Percentiles rank a stretch among this genome's conserved stretches.
phyloP scores from a whole-genome alignment of 768 basidiomycete genomes.

The Russula sp. region DNA sequence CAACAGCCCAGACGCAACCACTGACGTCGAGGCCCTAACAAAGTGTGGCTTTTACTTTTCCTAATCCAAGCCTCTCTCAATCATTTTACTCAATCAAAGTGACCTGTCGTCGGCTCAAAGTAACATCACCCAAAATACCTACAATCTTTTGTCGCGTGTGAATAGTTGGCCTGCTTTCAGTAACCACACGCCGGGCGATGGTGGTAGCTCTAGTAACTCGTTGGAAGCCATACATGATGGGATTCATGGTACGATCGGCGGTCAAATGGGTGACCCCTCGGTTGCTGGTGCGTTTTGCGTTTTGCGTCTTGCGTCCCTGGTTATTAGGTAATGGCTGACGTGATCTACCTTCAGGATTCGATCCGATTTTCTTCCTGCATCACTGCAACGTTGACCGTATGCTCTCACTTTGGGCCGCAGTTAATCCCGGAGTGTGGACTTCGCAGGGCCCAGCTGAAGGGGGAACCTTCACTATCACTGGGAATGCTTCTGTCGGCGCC shows the following conservation, averaged over 20 bases:
- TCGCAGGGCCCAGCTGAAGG: slow-evolving; percentile 27
- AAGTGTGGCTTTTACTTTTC: slow-evolving; percentile 29
- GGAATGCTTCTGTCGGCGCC: not conserved
- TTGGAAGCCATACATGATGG: slow-evolving; percentile 50
- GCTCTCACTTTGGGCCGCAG: slow-evolving; percentile 48
- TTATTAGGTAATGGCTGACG: not conserved
- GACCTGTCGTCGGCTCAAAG: slow-evolving; percentile 2
- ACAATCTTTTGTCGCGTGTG: slow-evolving; percentile 41
- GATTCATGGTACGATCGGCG: slow-evolving; percentile 39
- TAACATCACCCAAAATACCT: slow-evolving; percentile 14
- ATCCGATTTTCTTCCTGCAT: slow-evolving; percentile 55
- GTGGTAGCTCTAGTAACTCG: slow-evolving; percentile 44
- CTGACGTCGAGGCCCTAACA: slow-evolving; percentile 35
- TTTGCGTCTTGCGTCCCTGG: slow-evolving; percentile 36
- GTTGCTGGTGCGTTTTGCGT: slow-evolving; percentile 46
- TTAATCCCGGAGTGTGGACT: slow-evolving; percentile 46
- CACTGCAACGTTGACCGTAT: slow-evolving; percentile 54
- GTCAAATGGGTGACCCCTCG: slow-evolving; percentile 29
- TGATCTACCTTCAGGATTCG: slow-evolving; percentile 43
- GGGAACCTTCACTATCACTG: slow-evolving; percentile 24
- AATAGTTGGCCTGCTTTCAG: slow-evolving; percentile 47
- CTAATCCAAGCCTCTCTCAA: not conserved
- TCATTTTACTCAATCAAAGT: not conserved
- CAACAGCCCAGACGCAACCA: slow-evolving; percentile 12
- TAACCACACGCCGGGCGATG: slow-evolving; percentile 43